Percentiles rank a stretch among this genome's conserved stretches.
These are phyloP conservation scores for Agarophyton chilense DNA, from an alignment of 23 red algal genomes.

Conservation along the genomic window DNA sequence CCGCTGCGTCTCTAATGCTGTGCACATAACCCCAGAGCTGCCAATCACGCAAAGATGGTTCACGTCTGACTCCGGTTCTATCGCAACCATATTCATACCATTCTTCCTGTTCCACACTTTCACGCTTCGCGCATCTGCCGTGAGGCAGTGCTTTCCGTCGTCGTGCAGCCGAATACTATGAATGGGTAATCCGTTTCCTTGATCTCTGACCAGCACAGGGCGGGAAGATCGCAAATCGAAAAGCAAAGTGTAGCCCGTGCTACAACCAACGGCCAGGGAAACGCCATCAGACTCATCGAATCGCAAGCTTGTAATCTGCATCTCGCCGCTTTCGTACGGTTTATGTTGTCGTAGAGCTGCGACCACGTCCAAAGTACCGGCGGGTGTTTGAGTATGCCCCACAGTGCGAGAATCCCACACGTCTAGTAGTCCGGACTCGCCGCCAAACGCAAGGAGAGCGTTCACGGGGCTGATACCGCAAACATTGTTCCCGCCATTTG, in stretches of 20 bases:
- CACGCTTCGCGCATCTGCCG: conserved; percentile 82
- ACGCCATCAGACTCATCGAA: conserved; percentile 80
- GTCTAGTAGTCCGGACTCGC: conserved; percentile 79
- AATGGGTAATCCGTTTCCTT: conserved; percentile 82
- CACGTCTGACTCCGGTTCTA: conserved; percentile 88
- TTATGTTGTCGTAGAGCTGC: conserved; percentile 8
- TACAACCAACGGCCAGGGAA: conserved; percentile 67
- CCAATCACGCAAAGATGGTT: conserved; percentile 81
- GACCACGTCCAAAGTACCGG: conserved; percentile 48
- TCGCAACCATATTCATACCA: conserved; percentile 59
- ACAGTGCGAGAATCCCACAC: conserved; percentile 83
- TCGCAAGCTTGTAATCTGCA: conserved; percentile 70
- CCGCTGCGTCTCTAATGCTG: conserved; percentile 61
- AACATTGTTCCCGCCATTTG: conserved; percentile 69
- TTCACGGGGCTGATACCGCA: conserved; percentile 75
- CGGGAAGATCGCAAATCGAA: conserved; percentile 84
- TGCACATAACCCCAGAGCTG: conserved; percentile 75
- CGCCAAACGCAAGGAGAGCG: conserved; percentile 81
- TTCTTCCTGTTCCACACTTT: conserved; percentile 79
- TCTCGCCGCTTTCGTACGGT: conserved; percentile 3
- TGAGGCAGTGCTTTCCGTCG: conserved; percentile 51
- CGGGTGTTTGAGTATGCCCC: conserved; percentile 14
- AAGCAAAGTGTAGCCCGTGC: conserved; percentile 72
- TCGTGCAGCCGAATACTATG: conserved; percentile 67
- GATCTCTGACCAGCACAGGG: conserved; percentile 58